Conservation (phyloP, 495 filamentous ascomycete species). For the Letharia lupina region DNA sequence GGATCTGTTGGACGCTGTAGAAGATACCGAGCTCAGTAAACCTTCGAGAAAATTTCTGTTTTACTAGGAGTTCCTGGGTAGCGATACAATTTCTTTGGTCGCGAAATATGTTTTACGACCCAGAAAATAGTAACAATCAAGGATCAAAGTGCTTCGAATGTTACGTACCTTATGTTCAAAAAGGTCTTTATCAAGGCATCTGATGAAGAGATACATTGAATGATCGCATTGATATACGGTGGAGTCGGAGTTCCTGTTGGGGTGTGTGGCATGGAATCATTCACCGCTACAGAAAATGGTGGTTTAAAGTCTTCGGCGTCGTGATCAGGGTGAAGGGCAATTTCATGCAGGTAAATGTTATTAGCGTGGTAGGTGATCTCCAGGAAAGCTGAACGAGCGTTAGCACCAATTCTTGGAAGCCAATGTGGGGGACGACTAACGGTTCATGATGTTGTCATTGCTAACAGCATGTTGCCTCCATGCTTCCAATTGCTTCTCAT, state of each 20-base stretch:
- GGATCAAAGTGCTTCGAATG: neutral
- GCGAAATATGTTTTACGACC: neutral
- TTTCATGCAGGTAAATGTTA: conserved; percentile 34
- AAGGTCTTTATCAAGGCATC: conserved; percentile 32
- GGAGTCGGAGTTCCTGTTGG: conserved; percentile 18
- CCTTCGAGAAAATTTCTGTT: neutral
- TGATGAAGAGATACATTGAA: conserved; percentile 29
- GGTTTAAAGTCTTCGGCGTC: conserved; percentile 30
- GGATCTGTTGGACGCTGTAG: conserved; percentile 19
- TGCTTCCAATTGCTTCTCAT: conserved; percentile 27
- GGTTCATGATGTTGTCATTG: conserved; percentile 25
- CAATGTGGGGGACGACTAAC: neutral
- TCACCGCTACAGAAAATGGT: conserved; percentile 24
- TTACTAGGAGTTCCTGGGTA: neutral
- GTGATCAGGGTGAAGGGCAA: conserved; percentile 34
- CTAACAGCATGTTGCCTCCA: conserved; percentile 25
- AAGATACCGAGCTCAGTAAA: neutral
- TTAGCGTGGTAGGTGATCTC: conserved; percentile 23
- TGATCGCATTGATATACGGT: conserved; percentile 31
- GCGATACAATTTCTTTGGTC: neutral
- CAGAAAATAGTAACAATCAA: neutral
- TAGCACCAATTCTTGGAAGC: neutral
- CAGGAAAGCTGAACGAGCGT: conserved; percentile 13
- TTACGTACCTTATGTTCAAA: conserved; percentile 21
- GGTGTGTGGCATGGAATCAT: conserved; percentile 18